These are phyloP conservation scores for Alternaria infectoria DNA, from an alignment of 2,329 filamentous ascomycete genomes.

Conservation along the genomic window DNA sequence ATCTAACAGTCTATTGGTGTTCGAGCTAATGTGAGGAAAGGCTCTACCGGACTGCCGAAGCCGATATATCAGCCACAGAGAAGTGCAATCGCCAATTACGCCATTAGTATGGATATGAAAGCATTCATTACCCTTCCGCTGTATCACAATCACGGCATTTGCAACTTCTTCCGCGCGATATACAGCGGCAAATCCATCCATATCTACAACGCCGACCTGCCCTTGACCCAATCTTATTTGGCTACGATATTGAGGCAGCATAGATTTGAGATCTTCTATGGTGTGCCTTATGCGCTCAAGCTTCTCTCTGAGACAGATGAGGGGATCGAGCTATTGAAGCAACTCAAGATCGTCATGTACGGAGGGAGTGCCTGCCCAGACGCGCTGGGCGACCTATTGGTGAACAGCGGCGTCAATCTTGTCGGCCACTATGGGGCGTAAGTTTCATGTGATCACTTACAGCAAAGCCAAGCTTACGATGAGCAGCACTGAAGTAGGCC, in stretches of 20 bases:
- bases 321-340: slow-evolving; percentile 58
- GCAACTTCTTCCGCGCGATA: slow-evolving; percentile 34
- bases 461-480: not conserved
- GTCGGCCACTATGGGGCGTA: slow-evolving; percentile 64
- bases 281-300: slow-evolving; percentile 70
- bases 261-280: slow-evolving; percentile 63
- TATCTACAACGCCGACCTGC: slow-evolving; percentile 33
- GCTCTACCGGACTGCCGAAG: slow-evolving; percentile 68
- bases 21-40: slow-evolving; percentile 29
- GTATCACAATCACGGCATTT: slow-evolving; percentile 37
- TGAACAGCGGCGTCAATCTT: slow-evolving; percentile 61
- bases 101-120: slow-evolving; percentile 27
- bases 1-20: not conserved
- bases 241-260: slow-evolving; percentile 23
- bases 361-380: slow-evolving; percentile 66
- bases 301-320: slow-evolving; percentile 64
- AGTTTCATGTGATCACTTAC: not conserved
- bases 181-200: slow-evolving; percentile 32
- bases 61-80: slow-evolving; percentile 66
- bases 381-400: slow-evolving; percentile 61
- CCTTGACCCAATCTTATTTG: slow-evolving; percentile 26
- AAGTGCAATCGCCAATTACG: slow-evolving; percentile 29
- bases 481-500: slow-evolving; percentile 64
- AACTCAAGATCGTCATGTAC: slow-evolving; percentile 63
- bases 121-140: slow-evolving; percentile 32